These are phyloP conservation scores for Aspergillus costaricaensis DNA, from an alignment of 2,329 filamentous ascomycete species.

Conservation along the genomic window DNA sequence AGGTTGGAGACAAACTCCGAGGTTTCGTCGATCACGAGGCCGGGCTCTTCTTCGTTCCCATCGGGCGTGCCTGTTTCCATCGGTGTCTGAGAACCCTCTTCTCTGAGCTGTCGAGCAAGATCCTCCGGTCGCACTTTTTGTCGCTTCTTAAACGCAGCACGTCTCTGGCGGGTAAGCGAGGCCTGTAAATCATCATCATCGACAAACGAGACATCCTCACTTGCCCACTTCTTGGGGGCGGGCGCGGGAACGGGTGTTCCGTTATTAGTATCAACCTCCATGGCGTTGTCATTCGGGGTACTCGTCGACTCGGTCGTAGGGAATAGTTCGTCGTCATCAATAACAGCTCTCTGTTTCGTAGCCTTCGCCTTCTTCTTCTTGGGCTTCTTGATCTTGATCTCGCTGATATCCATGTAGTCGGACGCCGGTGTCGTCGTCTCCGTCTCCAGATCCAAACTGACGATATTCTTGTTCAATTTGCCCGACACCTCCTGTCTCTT, in stretches of 20 bases:
- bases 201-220: constrained; percentile 69
- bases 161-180: constrained; percentile 78
- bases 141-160: constrained; percentile 83
- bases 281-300: constrained; percentile 53
- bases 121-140: constrained; percentile 87
- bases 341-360: constrained; percentile 65
- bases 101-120: constrained; percentile 74
- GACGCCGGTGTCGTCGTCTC: constrained; percentile 64
- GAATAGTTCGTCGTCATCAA: constrained; percentile 62
- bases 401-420: constrained; percentile 83
- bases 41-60: constrained; percentile 56
- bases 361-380: constrained; percentile 82
- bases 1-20: constrained; percentile 91
- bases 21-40: constrained; percentile 92
- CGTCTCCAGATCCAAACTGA: constrained; percentile 71
- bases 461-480: constrained; percentile 65
- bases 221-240: constrained; percentile 62
- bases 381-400: constrained; percentile 90
- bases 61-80: constrained; percentile 63
- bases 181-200: constrained; percentile 94
- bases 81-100: constrained; percentile 57
- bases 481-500: constrained; percentile 57
- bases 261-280: constrained; percentile 73
- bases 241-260: constrained; percentile 35
- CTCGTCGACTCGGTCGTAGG: constrained; percentile 38